Percentiles rank a stretch among this genome's conserved stretches.
Evolutionary conservation across 331 rosid species (phyloP).

Genomic region (Quercus lobata): DNA sequence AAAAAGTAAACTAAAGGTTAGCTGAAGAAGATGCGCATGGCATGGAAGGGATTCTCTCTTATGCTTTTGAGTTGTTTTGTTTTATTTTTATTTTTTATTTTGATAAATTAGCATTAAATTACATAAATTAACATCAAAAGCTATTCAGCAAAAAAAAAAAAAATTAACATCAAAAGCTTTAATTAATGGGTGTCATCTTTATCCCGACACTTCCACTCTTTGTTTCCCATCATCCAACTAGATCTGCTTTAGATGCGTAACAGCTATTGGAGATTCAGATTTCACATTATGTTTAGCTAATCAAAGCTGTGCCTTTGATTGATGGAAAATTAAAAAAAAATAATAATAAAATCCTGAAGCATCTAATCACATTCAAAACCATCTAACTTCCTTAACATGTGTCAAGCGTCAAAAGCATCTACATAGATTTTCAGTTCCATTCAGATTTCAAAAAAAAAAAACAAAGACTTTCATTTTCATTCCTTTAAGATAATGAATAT

Average conservation of each 20-base stretch:
- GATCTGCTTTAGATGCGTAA: slow-evolving; percentile 32
- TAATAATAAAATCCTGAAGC: neutral
- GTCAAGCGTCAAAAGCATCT: slow-evolving; percentile 12
- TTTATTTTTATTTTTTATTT: neutral
- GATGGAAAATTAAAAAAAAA: neutral
- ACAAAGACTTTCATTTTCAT: neutral
- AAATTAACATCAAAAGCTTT: slow-evolving; percentile 24
- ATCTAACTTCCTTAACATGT: slow-evolving; percentile 15
- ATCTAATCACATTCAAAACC: slow-evolving; percentile 13
- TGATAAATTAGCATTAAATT: slow-evolving; percentile 20
- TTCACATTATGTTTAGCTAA: slow-evolving; percentile 35
- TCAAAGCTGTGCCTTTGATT: slow-evolving; percentile 42
- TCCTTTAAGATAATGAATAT: slow-evolving; percentile 8
- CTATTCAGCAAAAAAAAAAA: too few species aligned
- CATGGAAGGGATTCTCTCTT: slow-evolving; percentile 45
- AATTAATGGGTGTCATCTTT: slow-evolving; percentile 81
- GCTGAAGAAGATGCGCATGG: slow-evolving; percentile 61
- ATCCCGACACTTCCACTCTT: slow-evolving; percentile 72
- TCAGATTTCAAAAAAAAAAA: slow-evolving; percentile 5
- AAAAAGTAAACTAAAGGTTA: slow-evolving; percentile 4
- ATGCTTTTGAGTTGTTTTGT: slow-evolving; percentile 57
- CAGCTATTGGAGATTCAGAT: slow-evolving; percentile 39
- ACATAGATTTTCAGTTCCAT: neutral
- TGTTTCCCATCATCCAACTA: slow-evolving; percentile 91
- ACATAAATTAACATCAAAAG: slow-evolving; percentile 23